Conservation (phyloP, 2,329 filamentous ascomycete species). For the Fusarium burgessii region DNA sequence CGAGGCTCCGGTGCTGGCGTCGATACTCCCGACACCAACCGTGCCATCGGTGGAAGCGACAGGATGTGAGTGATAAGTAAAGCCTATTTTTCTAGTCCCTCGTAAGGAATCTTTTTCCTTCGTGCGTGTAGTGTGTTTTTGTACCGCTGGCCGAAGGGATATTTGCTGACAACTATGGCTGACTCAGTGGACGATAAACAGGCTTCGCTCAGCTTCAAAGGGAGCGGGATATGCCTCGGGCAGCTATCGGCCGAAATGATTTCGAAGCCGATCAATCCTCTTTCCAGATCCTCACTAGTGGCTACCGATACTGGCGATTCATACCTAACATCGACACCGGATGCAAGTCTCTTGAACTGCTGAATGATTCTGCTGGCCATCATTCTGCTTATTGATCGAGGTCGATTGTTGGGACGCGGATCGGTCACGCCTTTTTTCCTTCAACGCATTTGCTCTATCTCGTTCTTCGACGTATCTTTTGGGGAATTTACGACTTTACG, state of each 20-base stretch:
- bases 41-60: constrained; percentile 83
- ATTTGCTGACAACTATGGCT: constrained; percentile 79
- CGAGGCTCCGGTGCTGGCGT: constrained; percentile 68
- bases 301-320: constrained; percentile 45
- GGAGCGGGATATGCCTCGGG: constrained; percentile 65
- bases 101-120: constrained; percentile 88
- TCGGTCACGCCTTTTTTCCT: constrained; percentile 44
- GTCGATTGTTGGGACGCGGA: constrained; percentile 46
- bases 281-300: constrained; percentile 32
- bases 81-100: constrained; percentile 68
- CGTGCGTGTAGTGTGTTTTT: constrained; percentile 80
- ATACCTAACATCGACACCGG: constrained; percentile 46
- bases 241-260: constrained; percentile 54
- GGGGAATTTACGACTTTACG: constrained; percentile 51
- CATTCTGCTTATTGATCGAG: constrained; percentile 43
- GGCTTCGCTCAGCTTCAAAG: constrained; percentile 86
- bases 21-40: constrained; percentile 78
- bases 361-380: constrained; percentile 36
- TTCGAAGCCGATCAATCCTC: constrained; percentile 34
- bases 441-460: constrained; percentile 56
- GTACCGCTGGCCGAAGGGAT: constrained; percentile 79
- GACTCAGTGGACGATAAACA: constrained; percentile 87
- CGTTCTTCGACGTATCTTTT: constrained; percentile 56
- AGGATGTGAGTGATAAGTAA: constrained; percentile 90
- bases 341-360: constrained; percentile 39